Percentiles rank a stretch among this genome's conserved stretches.
Conservation (phyloP, 2,329 filamentous ascomycete genomes). For the Talaromyces funiculosus region DNA sequence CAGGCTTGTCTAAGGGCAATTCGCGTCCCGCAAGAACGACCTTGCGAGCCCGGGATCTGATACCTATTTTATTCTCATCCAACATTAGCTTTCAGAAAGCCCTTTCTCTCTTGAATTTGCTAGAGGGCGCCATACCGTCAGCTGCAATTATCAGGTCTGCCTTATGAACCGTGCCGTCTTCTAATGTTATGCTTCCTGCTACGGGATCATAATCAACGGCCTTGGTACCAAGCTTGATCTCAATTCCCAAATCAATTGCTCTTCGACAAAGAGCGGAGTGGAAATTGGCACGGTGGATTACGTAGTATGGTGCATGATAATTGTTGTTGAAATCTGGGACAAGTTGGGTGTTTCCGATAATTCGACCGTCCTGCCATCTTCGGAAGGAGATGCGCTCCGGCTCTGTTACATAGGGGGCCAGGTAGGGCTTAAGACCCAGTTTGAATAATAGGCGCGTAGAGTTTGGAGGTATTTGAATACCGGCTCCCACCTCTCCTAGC, state of each 20-base stretch:
- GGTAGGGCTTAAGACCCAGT: conserved; percentile 22
- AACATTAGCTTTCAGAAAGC: neutral
- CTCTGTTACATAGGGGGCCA: conserved; percentile 21
- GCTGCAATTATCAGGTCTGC: conserved; percentile 10
- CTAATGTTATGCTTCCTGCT: neutral
- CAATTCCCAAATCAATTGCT: conserved; percentile 10
- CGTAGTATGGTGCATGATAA: conserved; percentile 38
- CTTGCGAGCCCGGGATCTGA: conserved; percentile 9
- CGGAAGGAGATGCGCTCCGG: conserved; percentile 23
- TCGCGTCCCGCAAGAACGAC: conserved; percentile 38
- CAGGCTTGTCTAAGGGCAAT: conserved; percentile 38
- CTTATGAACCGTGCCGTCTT: neutral
- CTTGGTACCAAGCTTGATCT: conserved; percentile 5
- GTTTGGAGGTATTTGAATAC: conserved; percentile 30
- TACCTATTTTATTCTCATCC: conserved; percentile 1
- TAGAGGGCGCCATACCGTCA: conserved; percentile 1
- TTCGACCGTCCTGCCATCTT: conserved; percentile 25
- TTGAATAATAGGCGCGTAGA: conserved; percentile 21
- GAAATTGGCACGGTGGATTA: conserved; percentile 46
- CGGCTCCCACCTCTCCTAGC: conserved; percentile 23
- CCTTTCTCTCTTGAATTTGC: neutral
- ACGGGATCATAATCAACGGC: neutral
- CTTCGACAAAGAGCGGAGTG: conserved; percentile 21
- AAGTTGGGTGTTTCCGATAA: conserved; percentile 16
- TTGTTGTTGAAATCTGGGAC: conserved; percentile 12